phyloP scores from a whole-genome alignment of 257 asterid genomes.

The Vinca minor region DNA sequence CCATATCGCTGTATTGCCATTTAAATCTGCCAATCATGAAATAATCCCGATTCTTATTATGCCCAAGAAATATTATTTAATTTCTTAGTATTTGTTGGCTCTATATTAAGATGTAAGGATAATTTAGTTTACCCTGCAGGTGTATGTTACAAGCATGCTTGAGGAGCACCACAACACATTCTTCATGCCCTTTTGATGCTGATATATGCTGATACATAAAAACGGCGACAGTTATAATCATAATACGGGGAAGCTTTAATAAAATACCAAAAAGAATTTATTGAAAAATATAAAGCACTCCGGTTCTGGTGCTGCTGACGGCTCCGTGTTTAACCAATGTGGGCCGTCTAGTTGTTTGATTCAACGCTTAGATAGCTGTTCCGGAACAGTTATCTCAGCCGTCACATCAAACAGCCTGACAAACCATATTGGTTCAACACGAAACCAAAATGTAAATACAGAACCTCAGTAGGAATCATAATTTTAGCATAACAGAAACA shows the following conservation, averaged over 20 bases:
- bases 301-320: too few species aligned
- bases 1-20: slow-evolving; percentile 84
- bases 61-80: neutral
- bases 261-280: neutral
- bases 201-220: slow-evolving; percentile 67
- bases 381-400: too few species aligned
- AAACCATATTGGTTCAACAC: too few species aligned
- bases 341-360: too few species aligned
- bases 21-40: slow-evolving; percentile 36
- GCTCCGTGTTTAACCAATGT: too few species aligned
- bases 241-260: neutral
- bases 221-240: neutral
- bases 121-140: slow-evolving; percentile 43
- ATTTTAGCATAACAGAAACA: neutral
- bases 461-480: neutral
- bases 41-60: neutral
- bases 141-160: slow-evolving; percentile 74
- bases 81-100: neutral
- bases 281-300: neutral
- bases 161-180: slow-evolving; percentile 72
- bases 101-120: too few species aligned
- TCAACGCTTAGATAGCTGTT: too few species aligned
- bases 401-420: too few species aligned
- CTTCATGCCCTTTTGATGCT: slow-evolving; percentile 77
- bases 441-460: too few species aligned